Evolutionary conservation across 2,329 filamentous ascomycete genomes (phyloP).

Genomic region (Tolypocladium inflatum): DNA sequence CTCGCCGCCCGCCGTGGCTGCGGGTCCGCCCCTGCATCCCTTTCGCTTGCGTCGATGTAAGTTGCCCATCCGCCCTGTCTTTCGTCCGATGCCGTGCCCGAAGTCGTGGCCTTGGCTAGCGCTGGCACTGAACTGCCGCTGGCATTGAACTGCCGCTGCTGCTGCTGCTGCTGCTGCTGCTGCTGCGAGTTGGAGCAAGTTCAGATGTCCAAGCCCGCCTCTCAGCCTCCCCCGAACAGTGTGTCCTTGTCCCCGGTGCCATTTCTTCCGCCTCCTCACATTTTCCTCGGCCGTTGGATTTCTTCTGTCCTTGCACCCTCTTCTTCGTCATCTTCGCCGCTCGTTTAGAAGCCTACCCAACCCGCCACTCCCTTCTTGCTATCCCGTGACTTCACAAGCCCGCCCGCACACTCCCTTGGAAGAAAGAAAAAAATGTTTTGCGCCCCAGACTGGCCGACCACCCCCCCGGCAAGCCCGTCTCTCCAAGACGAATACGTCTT

Average conservation of each 20-base stretch:
- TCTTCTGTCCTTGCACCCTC: not conserved
- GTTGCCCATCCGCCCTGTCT: conserved; percentile 6
- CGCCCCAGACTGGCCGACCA: not conserved
- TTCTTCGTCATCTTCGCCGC: not conserved
- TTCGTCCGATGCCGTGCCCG: not conserved
- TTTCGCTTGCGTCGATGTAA: conserved; percentile 27
- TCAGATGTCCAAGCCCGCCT: not conserved
- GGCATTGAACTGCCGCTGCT: too few relatives aligned
- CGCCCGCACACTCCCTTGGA: not conserved
- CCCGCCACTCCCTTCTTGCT: not conserved
- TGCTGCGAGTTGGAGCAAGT: not conserved
- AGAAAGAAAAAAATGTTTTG: not conserved
- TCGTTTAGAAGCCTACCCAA: not conserved
- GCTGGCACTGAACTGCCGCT: too few relatives aligned
- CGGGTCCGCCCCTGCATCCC: conserved; percentile 22
- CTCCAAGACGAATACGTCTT: not conserved
- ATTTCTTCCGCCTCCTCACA: not conserved
- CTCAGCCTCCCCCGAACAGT: not conserved
- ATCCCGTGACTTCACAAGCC: not conserved
- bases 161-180: not conserved
- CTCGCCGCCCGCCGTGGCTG: conserved; percentile 8
- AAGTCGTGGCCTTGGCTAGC: not conserved
- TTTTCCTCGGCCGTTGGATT: not conserved
- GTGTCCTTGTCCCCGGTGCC: not conserved
- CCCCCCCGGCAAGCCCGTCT: not conserved